These are phyloP conservation scores for Phytophthora ohioensis DNA, from an alignment of 352 stramenopile genomes.

Conservation along the genomic window DNA sequence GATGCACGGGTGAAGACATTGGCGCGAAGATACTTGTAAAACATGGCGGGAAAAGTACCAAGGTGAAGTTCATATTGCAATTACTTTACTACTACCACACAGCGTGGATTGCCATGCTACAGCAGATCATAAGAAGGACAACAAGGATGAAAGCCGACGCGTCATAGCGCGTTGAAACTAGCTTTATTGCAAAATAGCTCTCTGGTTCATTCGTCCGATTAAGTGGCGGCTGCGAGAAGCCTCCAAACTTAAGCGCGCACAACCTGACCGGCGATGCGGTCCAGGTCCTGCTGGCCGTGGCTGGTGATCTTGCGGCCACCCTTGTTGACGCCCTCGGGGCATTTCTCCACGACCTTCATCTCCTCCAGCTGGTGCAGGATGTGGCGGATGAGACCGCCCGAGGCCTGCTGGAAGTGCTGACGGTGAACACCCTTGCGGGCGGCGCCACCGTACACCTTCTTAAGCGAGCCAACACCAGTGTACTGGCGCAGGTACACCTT, in stretches of 20 bases:
- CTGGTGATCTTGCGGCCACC: slow-evolving; percentile 95
- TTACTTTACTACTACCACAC: too few species aligned
- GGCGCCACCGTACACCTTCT: slow-evolving; percentile 98
- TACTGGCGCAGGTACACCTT: slow-evolving; percentile 99
- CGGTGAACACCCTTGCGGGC: slow-evolving; percentile 93
- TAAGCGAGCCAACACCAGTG: slow-evolving; percentile 96
- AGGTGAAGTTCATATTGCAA: too few species aligned
- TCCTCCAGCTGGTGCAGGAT: slow-evolving; percentile 98
- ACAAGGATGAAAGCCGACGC: slow-evolving; percentile 22
- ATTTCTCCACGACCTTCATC: slow-evolving; percentile 99
- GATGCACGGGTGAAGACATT: slow-evolving; percentile 92
- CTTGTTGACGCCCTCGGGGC: slow-evolving; percentile 90
- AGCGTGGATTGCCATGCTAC: too few species aligned
- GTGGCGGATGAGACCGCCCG: slow-evolving; percentile 97
- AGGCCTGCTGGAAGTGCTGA: slow-evolving; percentile 97
- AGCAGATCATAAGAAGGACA: neutral
- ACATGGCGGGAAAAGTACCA: neutral
- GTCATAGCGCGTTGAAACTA: slow-evolving; percentile 29
- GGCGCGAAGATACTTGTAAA: slow-evolving; percentile 88
- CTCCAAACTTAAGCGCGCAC: slow-evolving; percentile 76
- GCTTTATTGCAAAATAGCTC: slow-evolving; percentile 71
- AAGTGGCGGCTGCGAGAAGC: slow-evolving; percentile 38
- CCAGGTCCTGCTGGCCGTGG: slow-evolving; percentile 98
- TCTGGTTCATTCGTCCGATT: slow-evolving; percentile 47
- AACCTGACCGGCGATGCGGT: slow-evolving; percentile 98